Evolutionary conservation across 208 protist species (phyloP).

Genomic region (Giardia muris): DNA sequence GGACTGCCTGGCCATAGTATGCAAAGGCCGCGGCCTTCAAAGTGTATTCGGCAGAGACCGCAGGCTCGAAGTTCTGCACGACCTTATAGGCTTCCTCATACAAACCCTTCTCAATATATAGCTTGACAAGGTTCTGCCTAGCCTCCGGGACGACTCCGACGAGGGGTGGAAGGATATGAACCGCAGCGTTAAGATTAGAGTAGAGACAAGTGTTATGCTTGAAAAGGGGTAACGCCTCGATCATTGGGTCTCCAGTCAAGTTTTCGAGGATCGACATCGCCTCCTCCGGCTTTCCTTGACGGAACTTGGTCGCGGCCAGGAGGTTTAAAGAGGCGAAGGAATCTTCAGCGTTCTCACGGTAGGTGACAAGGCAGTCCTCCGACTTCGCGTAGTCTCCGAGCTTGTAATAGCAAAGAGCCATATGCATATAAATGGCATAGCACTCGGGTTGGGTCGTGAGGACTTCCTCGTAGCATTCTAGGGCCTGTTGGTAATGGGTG

Average conservation of each 20-base stretch:
- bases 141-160: background rate
- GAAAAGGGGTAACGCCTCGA: background rate
- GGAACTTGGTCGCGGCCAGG: conserved; percentile 6
- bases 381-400: conserved; percentile 20
- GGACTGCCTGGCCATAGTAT: conserved; percentile 5
- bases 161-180: conserved; percentile 11
- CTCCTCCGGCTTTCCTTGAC: background rate
- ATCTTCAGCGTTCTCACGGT: conserved; percentile 21
- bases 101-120: conserved; percentile 21
- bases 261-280: background rate
- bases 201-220: conserved; percentile 30
- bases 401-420: conserved; percentile 29
- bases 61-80: conserved; percentile 17
- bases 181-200: background rate
- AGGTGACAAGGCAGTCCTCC: conserved; percentile 6
- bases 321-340: background rate
- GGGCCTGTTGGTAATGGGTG: conserved; percentile 22
- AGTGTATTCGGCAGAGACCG: conserved; percentile 18
- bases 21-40: conserved; percentile 19
- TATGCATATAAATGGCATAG: conserved; percentile 26
- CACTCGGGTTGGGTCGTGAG: background rate
- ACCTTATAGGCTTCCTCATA: conserved; percentile 20
- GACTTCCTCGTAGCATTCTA: conserved; percentile 29
- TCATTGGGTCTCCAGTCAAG: background rate
- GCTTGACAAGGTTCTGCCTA: background rate